These are phyloP conservation scores for Akanthomyces dipterigenus DNA, from an alignment of 2,329 filamentous ascomycete species.

Conservation along the genomic window DNA sequence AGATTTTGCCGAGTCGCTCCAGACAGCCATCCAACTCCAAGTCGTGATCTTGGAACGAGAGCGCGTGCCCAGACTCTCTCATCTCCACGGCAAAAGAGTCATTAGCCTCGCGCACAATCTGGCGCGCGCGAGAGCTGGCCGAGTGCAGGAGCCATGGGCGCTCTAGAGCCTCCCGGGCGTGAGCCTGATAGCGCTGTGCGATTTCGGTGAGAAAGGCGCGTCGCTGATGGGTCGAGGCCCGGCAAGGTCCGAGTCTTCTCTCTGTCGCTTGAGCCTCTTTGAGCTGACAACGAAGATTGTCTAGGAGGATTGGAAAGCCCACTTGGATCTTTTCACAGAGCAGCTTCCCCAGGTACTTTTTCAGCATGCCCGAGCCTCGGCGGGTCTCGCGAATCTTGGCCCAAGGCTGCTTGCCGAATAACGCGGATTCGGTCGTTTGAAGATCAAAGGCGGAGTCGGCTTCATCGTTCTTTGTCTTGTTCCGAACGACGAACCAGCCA, in stretches of 20 bases:
- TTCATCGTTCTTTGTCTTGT: conserved; percentile 20
- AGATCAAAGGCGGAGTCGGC: conserved; percentile 21
- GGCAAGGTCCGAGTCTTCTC: conserved; percentile 20
- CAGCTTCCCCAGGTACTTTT: conserved; percentile 23
- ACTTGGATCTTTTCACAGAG: conserved; percentile 28
- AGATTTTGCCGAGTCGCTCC: not conserved
- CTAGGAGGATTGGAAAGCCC: conserved; percentile 26
- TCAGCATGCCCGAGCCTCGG: conserved; percentile 24
- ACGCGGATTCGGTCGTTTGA: conserved; percentile 18
- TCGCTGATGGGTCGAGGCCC: conserved; percentile 17
- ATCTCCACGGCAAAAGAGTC: conserved; percentile 23
- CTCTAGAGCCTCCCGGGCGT: conserved; percentile 17
- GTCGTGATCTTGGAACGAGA: not conserved
- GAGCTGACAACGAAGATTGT: conserved; percentile 18
- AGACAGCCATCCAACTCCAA: not conserved
- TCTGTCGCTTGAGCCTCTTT: conserved; percentile 12
- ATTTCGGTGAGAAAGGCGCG: conserved; percentile 21
- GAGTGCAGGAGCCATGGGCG: conserved; percentile 19
- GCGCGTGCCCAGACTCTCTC: conserved; percentile 18
- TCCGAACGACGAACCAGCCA: conserved; percentile 32
- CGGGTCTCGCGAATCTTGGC: conserved; percentile 17
- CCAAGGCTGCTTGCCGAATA: conserved; percentile 21
- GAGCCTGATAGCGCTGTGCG: conserved; percentile 19
- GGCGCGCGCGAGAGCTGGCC: conserved; percentile 20
- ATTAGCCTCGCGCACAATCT: conserved; percentile 16